Evolutionary conservation across 441 rosid species (phyloP).

Genomic region (Gossypium lobatum): DNA sequence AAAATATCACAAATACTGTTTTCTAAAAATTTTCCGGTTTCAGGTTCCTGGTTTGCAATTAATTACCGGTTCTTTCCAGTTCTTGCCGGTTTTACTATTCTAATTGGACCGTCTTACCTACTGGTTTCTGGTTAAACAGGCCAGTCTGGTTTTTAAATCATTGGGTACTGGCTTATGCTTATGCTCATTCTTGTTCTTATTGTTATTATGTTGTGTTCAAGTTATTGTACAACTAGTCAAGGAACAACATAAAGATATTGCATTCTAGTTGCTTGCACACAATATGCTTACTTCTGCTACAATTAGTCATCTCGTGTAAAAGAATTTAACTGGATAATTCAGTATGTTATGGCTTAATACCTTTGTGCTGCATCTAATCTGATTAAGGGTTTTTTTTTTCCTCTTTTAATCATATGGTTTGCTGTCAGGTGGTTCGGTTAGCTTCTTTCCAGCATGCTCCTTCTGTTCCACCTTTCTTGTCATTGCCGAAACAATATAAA

Average conservation of each 20-base stretch:
- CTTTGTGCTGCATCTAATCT: not conserved
- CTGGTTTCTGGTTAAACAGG: no score
- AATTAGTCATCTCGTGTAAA: not conserved
- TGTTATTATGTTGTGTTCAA: not conserved
- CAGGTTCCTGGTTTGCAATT: no score
- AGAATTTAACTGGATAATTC: not conserved
- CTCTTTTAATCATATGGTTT: slow-evolving; percentile 7
- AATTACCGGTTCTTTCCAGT: no score
- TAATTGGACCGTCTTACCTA: no score
- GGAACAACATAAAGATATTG: not conserved
- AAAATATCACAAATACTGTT: no score
- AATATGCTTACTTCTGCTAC: not conserved
- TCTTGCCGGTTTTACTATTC: no score
- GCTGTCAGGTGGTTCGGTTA: slow-evolving; percentile 80
- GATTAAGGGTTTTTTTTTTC: not conserved
- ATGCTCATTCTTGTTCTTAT: not conserved
- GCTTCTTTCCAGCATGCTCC: slow-evolving; percentile 98
- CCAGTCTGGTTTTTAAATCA: no score
- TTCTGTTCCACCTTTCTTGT: slow-evolving; percentile 91
- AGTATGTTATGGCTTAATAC: not conserved
- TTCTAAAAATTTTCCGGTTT: no score
- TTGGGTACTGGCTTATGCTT: not conserved
- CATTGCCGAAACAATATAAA: slow-evolving; percentile 73
- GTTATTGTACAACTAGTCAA: not conserved
- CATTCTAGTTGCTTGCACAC: not conserved